Percentiles rank a stretch among this genome's conserved stretches.
Conservation (phyloP, 73 alveolate species). For the Stentor roeselii region DNA sequence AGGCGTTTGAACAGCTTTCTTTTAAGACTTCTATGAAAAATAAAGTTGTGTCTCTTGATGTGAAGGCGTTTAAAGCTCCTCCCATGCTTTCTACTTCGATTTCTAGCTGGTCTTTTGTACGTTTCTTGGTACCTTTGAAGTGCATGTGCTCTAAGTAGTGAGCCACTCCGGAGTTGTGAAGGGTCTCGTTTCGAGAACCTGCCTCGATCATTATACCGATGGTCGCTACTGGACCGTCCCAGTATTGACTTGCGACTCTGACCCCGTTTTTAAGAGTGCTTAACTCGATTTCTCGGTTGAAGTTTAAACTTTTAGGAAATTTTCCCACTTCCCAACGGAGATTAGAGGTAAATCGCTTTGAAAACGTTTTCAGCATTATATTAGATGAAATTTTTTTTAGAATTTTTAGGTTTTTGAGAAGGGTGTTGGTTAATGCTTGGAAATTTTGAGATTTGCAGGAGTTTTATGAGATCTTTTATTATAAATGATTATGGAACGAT, state of each 20-base stretch:
- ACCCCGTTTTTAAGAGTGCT: conserved; percentile 75
- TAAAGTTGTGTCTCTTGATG: conserved; percentile 91
- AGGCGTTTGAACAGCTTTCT: conserved; percentile 51
- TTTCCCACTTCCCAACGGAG: conserved; percentile 30
- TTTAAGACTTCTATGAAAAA: conserved; percentile 67
- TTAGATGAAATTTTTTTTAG: too few species aligned
- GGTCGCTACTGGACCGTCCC: conserved; percentile 69
- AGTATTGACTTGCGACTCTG: conserved; percentile 69
- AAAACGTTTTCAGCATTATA: too few species aligned
- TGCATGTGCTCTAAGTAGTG: conserved; percentile 92
- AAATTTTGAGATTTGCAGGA: too few species aligned
- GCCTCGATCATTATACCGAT: conserved; percentile 80
- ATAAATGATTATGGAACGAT: too few species aligned
- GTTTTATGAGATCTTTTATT: too few species aligned
- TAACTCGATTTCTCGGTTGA: conserved; percentile 61
- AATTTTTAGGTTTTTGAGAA: too few species aligned
- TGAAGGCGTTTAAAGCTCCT: conserved; percentile 84
- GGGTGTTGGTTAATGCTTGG: too few species aligned
- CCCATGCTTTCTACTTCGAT: conserved; percentile 85
- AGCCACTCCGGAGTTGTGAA: conserved; percentile 77
- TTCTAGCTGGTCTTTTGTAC: conserved; percentile 72
- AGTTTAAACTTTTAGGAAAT: conserved; percentile 74
- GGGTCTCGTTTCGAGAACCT: conserved; percentile 85
- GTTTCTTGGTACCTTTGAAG: conserved; percentile 82
- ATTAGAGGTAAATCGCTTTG: too few species aligned